Conservation (phyloP, 495 filamentous ascomycete genomes). For the Penicillium manginii region DNA sequence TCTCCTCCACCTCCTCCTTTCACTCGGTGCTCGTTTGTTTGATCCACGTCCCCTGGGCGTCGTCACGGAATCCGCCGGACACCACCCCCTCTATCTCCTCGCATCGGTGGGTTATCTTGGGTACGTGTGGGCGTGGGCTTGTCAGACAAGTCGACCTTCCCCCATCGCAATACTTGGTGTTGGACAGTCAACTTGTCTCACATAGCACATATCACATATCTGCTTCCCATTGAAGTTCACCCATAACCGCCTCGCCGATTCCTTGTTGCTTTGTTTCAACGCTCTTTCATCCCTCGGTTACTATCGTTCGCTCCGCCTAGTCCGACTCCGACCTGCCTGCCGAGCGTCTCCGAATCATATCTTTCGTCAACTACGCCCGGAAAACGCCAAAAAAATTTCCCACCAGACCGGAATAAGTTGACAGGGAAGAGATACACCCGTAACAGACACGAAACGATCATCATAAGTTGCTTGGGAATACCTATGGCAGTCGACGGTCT, state of each 20-base stretch:
- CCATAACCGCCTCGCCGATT: conserved; percentile 2
- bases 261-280: conserved; percentile 21
- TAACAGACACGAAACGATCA: background rate
- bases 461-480: background rate
- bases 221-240: background rate
- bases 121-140: conserved; percentile 21
- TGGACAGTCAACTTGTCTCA: conserved; percentile 11
- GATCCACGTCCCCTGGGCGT: conserved; percentile 7
- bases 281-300: conserved; percentile 3
- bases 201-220: background rate
- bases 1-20: background rate
- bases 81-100: conserved; percentile 5
- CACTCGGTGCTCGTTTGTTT: background rate
- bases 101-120: conserved; percentile 27
- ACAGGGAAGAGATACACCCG: background rate
- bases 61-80: background rate
- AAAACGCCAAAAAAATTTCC: background rate
- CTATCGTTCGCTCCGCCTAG: background rate
- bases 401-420: background rate
- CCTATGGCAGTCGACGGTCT: conserved; percentile 40
- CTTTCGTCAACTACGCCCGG: background rate
- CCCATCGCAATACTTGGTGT: conserved; percentile 17
- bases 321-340: background rate
- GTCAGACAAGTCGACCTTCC: conserved; percentile 23
- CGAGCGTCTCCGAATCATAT: background rate